Evolutionary conservation across 371 early-diverging fungal genomes (phyloP).

Genomic region (Mortierella polycephala): DNA sequence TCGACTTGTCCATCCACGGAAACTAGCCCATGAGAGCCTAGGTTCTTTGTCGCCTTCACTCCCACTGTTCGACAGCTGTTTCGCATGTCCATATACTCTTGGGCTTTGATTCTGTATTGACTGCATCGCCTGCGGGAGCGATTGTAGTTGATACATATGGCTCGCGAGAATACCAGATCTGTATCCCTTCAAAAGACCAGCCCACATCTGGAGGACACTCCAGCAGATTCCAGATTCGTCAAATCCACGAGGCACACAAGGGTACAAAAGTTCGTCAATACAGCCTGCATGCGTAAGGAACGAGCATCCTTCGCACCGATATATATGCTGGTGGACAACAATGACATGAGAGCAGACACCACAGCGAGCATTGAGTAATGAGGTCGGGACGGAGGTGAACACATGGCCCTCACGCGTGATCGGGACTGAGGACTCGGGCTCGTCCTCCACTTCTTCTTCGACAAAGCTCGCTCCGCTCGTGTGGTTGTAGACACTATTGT

Average conservation of each 20-base stretch:
- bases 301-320: conserved; percentile 61
- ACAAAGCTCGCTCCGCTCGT: conserved; percentile 12
- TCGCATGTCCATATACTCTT: conserved; percentile 9
- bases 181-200: conserved; percentile 80
- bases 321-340: conserved; percentile 23
- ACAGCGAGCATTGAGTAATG: conserved; percentile 28
- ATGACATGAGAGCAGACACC: conserved; percentile 35
- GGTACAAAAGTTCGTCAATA: conserved; percentile 64
- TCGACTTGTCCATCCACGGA: conserved; percentile 43
- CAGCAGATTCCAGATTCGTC: conserved; percentile 76
- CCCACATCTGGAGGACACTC: conserved; percentile 81
- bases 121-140: conserved; percentile 17
- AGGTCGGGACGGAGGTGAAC: conserved; percentile 13
- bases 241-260: conserved; percentile 73
- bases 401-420: conserved; percentile 35
- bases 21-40: conserved; percentile 39
- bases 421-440: conserved; percentile 8
- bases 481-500: neutral
- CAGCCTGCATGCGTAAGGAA: conserved; percentile 70
- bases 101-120: neutral
- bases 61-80: conserved; percentile 34
- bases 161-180: conserved; percentile 65
- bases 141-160: conserved; percentile 41
- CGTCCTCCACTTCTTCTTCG: conserved; percentile 20
- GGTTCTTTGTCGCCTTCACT: conserved; percentile 26